Evolutionary conservation across 148 eudicot genomes (phyloP).

Genomic region (Fagopyrum tataricum): DNA sequence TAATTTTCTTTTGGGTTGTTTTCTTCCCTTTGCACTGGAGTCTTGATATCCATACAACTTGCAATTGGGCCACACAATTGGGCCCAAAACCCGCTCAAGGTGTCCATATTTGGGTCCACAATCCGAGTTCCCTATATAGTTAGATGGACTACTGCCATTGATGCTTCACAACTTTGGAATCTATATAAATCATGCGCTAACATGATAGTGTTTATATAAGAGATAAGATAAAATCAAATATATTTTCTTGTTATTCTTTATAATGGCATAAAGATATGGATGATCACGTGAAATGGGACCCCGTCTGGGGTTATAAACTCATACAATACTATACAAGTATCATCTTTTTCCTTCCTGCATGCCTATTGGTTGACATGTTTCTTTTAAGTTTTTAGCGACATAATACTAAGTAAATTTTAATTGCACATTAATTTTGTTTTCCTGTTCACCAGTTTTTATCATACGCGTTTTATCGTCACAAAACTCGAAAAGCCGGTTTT

Average conservation of each 20-base stretch:
- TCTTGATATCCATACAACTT: neutral
- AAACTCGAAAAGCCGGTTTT: neutral
- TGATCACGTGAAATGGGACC: conserved; percentile 13
- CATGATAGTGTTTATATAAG: conserved; percentile 12
- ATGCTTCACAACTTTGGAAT: neutral
- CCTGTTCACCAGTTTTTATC: neutral
- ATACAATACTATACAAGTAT: neutral
- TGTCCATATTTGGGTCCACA: conserved; percentile 7
- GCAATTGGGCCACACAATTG: neutral
- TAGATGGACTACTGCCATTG: neutral
- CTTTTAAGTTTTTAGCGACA: neutral
- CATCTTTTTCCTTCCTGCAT: neutral
- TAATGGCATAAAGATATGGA: conserved; percentile 9
- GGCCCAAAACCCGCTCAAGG: neutral
- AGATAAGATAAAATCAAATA: neutral
- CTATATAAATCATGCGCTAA: neutral
- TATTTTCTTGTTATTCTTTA: conserved; percentile 10
- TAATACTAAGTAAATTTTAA: conserved; percentile 1
- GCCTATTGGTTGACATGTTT: conserved; percentile 11
- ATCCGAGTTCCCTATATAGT: neutral
- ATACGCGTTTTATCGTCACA: neutral
- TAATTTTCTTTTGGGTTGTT: neutral
- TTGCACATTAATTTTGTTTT: neutral
- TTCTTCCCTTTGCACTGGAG: neutral
- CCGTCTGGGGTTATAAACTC: conserved; percentile 10